Evolutionary conservation across 2,329 filamentous ascomycete genomes (phyloP), one percentile per base, ranked within the genome.

Genomic region (Dothideomycetidae sp.): DNA sequence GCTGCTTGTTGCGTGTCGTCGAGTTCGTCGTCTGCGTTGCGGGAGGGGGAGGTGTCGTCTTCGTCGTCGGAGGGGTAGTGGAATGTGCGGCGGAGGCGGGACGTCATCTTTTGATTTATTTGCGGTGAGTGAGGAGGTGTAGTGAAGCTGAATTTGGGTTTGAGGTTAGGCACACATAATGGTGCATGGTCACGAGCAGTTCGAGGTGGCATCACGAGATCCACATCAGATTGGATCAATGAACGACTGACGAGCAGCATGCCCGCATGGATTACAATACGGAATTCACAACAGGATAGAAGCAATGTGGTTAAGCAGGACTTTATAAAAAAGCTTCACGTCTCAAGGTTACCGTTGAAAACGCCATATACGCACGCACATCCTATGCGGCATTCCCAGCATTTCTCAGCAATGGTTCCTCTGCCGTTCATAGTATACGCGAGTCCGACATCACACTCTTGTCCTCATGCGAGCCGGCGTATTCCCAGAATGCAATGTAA

Each of bases 1-100:
- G 59, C 52, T 50, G 81, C 76, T 62, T 82, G 78, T 49, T 78
- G 75, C 68, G 86, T 70, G 58, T 86, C 81, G 54, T 90, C 83
- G 42, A 90, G 64, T 39, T 75, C 71, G 46, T 75, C 69, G 10
- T 71, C 42, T 16, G 47, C 46, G 41, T 68, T 18, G 36, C 66
- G 57, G 53, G 69, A 65, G 23, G 70, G 64, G 31, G 63, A 61
- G 28, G 71, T 66, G 28, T 62, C 61, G 44, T 67, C 63, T n/a
- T 23, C 66, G 33, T 68, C 66, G 49, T 79, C 74, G 40, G 63
- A 59, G 3, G 79, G 79, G 59, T 88, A 90, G 43, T 70, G 72
- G 59, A 92, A 90, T 5, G 81, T 78, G 50, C 71, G 78, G 50
- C 85, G 77, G 31, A 90, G 63, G 44, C 81, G 75, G 36, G 80